Percentiles rank a stretch among this genome's conserved stretches.
These are phyloP conservation scores for Exophiala spinifera DNA, from an alignment of 2,329 filamentous ascomycete species.

Conservation along the genomic window DNA sequence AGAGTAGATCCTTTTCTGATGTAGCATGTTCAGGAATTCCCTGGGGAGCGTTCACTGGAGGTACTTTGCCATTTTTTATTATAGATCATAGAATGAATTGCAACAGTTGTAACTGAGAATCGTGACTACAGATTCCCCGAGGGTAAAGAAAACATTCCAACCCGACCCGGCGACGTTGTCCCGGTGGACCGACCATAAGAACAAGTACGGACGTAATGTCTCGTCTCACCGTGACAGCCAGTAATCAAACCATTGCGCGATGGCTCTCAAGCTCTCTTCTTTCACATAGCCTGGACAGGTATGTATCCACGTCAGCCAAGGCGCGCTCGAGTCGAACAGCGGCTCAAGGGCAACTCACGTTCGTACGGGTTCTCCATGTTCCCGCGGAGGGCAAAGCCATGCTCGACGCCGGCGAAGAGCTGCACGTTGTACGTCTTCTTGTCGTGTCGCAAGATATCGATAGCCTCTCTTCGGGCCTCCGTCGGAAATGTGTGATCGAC, in stretches of 20 bases:
- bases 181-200: too few species aligned
- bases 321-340: neutral
- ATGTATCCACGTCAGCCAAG: neutral
- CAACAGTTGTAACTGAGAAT: too few species aligned
- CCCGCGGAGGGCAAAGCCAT: conserved; percentile 30
- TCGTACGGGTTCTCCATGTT: conserved; percentile 24
- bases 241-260: conserved; percentile 21
- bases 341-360: conserved; percentile 3
- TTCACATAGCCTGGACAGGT: conserved; percentile 15
- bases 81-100: too few species aligned
- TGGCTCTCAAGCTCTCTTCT: conserved; percentile 19
- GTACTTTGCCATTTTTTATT: too few species aligned
- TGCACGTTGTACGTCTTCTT: conserved; percentile 27
- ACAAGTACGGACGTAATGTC: too few species aligned
- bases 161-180: too few species aligned
- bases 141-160: too few species aligned
- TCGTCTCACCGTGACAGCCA: conserved; percentile 13
- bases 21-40: too few species aligned
- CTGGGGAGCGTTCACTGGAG: too few species aligned
- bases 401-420: conserved; percentile 29
- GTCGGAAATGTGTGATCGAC: conserved; percentile 20
- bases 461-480: conserved; percentile 17
- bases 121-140: too few species aligned
- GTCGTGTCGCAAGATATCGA: conserved; percentile 22
- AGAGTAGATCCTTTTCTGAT: too few species aligned